Conservation (phyloP, 73 alveolate genomes). For the Uronychia binucleata region DNA sequence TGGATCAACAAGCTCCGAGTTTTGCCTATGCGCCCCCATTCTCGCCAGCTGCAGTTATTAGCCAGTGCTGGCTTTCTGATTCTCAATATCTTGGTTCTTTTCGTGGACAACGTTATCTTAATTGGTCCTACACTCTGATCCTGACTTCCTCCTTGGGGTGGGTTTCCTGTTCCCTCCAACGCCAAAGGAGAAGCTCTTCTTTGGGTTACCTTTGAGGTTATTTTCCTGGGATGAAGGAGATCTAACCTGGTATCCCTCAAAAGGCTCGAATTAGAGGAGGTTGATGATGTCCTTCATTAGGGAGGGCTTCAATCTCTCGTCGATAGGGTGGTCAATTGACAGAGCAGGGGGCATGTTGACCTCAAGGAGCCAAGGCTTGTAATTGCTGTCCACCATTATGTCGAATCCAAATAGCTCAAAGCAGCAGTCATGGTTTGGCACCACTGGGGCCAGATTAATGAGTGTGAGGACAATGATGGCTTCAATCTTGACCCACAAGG, state of each 20-base stretch:
- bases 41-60: too few species aligned
- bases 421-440: slow-evolving; percentile 58
- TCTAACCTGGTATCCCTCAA: background rate
- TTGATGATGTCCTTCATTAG: slow-evolving; percentile 36
- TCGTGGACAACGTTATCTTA: too few species aligned
- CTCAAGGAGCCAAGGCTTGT: slow-evolving; percentile 56
- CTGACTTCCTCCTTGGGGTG: background rate
- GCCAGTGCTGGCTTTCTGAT: too few species aligned
- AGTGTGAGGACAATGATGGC: slow-evolving; percentile 47
- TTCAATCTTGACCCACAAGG: slow-evolving; percentile 50
- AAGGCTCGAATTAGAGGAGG: slow-evolving; percentile 25
- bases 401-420: slow-evolving; percentile 67
- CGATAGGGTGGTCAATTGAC: slow-evolving; percentile 42
- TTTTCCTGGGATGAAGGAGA: background rate
- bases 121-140: background rate
- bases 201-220: background rate
- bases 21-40: too few species aligned
- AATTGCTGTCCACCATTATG: slow-evolving; percentile 47
- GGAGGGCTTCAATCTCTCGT: slow-evolving; percentile 42
- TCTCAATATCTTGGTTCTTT: background rate
- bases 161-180: background rate
- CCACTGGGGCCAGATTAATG: slow-evolving; percentile 21
- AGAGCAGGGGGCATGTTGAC: slow-evolving; percentile 52
- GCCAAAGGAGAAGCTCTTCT: background rate
- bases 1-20: too few species aligned